phyloP scores from a whole-genome alignment of 202 grass and related monocot genomes.

The Panicum virgatum region DNA sequence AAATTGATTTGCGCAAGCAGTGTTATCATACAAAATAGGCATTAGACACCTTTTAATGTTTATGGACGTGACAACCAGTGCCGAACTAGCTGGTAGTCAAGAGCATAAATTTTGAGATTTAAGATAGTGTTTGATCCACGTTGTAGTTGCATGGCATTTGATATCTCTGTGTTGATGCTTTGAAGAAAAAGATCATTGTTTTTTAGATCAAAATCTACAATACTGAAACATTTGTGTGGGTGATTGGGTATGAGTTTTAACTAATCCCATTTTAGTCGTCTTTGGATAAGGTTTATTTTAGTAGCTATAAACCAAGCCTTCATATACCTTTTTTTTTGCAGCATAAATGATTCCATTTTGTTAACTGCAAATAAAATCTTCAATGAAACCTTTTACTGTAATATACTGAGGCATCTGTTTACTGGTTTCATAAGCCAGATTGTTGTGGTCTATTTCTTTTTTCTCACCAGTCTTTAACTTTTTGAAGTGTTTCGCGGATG shows the following conservation, averaged over 20 bases:
- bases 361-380: slow-evolving; percentile 5
- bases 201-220: background rate
- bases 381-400: background rate
- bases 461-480: slow-evolving; percentile 5
- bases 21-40: background rate
- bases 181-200: background rate
- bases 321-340: background rate
- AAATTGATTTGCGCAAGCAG: background rate
- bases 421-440: background rate
- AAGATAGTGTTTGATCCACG: background rate
- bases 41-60: background rate
- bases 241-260: background rate
- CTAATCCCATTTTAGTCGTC: background rate
- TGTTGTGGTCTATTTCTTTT: slow-evolving; percentile 8
- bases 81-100: slow-evolving; percentile 32
- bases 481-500: slow-evolving; percentile 46
- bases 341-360: background rate
- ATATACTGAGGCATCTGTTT: background rate
- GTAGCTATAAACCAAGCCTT: background rate
- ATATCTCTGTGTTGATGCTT: background rate
- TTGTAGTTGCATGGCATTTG: background rate
- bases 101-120: background rate
- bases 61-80: background rate
- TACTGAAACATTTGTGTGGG: background rate
- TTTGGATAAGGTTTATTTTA: slow-evolving; percentile 6